These are phyloP conservation scores for Hypocrella siamensis DNA, from an alignment of 2,329 filamentous ascomycete genomes.

Conservation along the genomic window DNA sequence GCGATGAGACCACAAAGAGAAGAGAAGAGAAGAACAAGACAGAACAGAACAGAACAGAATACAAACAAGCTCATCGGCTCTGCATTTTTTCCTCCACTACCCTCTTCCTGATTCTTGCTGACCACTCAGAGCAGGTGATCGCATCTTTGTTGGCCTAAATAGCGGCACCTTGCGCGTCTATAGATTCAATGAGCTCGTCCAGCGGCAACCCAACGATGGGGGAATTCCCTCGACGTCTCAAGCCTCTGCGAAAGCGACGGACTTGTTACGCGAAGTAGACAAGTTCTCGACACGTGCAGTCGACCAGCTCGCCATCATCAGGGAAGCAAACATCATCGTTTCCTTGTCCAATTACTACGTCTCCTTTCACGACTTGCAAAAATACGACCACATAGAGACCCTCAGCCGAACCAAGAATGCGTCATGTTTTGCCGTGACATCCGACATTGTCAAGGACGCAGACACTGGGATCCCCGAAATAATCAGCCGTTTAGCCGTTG, in stretches of 20 bases:
- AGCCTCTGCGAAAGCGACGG: constrained; percentile 43
- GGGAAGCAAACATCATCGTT: constrained; percentile 82
- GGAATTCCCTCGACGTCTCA: constrained; percentile 12
- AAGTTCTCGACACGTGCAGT: constrained; percentile 84
- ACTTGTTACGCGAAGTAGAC: constrained; percentile 80
- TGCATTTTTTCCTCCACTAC: no score
- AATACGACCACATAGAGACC: constrained; percentile 66
- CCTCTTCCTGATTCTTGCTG: neutral
- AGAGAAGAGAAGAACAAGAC: no score
- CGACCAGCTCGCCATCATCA: constrained; percentile 89
- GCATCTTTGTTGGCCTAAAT: constrained; percentile 81
- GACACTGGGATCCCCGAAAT: constrained; percentile 82
- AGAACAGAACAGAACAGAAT: no score
- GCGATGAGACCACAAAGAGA: no score
- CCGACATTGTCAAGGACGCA: constrained; percentile 83
- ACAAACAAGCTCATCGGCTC: no score
- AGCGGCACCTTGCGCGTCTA: constrained; percentile 82
- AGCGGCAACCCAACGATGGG: constrained; percentile 18
- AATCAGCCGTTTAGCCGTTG: constrained; percentile 79
- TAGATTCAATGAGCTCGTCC: constrained; percentile 58
- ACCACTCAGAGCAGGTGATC: constrained; percentile 45
- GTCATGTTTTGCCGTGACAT: constrained; percentile 79
- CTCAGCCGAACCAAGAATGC: constrained; percentile 77
- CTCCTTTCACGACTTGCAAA: constrained; percentile 77
- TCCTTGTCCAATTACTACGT: constrained; percentile 83